Evolutionary conservation across 768 basidiomycete species (phyloP), one percentile per base, ranked within the genome.

Genomic region (Rhodocollybia butyracea): DNA sequence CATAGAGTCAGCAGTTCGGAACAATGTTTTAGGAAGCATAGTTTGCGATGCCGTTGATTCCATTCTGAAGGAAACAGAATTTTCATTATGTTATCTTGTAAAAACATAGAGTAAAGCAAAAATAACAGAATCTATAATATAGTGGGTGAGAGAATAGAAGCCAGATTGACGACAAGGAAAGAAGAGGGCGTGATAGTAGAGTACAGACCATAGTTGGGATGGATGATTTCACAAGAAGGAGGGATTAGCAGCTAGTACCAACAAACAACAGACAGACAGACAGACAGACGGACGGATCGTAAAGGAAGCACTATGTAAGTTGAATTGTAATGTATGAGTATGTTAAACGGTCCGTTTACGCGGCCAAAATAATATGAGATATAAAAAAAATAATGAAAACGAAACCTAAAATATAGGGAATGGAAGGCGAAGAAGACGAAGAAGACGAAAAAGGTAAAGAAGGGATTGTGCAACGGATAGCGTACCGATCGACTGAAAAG

Each of bases 191-290:
- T 40, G 22, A 17, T 10, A 17, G 42, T 13, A 45, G 26, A 45
- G 12, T 29, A 45, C 24, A 45, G 43, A 45, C 43, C 43, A 45
- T 13, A 29, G 12, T 29, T 29, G n/a, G n/a, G n/a, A n/a, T n/a
- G n/a, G n/a, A n/a, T n/a, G n/a, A n/a, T n/a, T n/a, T n/a, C n/a
- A 17, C 2, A 41, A 21, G 40, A 41, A 40, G 39, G 39, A 7
- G 39, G 22, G 39, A n/a, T 21, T n/a, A 40, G 39, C 39, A 40
- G 39, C 22, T 7, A 40, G 15, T 27, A 45, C 26, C 43, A 29
- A 45, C 43, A 45, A 45, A 45, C 43, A 45, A 45, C 43, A 45
- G 43, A 29, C 26, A 45, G 13, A 45, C 30, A 45, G 26, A 45
- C 30, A n/a, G n/a, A n/a, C n/a, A n/a, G n/a, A n/a, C n/a, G n/a